Base-by-base conservation (phyloP, 805 yeast genomes). In the Starmerella kuoi region DNA sequence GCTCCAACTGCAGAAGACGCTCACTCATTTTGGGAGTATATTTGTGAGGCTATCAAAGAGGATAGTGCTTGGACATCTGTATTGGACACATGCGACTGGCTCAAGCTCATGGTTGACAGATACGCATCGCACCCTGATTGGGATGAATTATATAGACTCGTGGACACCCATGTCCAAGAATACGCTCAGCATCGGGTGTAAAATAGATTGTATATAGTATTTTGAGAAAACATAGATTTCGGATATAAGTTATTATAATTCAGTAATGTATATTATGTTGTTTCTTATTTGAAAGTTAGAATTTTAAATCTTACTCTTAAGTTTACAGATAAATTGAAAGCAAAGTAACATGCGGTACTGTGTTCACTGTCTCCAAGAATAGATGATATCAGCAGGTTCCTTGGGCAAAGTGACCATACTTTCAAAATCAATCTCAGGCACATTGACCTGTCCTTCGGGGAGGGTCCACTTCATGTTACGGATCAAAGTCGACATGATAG, bases 331-430 rank as follows among this genome's bases (percentile, higher is more conserved):
- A n/a, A n/a, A n/a, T n/a, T n/a, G n/a, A n/a, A n/a, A n/a, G n/a
- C n/a, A n/a, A n/a, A n/a, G n/a, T n/a, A n/a, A n/a, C n/a, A n/a
- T n/a, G n/a, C n/a, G n/a, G n/a, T n/a, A 14, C 28, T 25, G 28
- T 14, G 12, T 14, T 14, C 14, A 9, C 12, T 25, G 12, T 25
- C 28, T 25, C 28, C 28, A 11, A 9, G 14, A 11, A 41, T 50
- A 52, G 12, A 50, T 50, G 18, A 54, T 47, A 7, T 34, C 25
- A 5, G 66, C 63, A 4, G 94, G 94, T 40, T 72, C 76, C 53
- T 67, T 60, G 39, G 98, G 97, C 57, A 88, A 73, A 19, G 95
- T 83, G 40, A 88, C 95, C 98, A 88, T 88, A 40, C 87, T 77
- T 51, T 79, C 76, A 64, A 75, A 85, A 64, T 86, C 94, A 43